Evolutionary conservation across 345 rosid species (phyloP).

Genomic region (Adansonia digitata): DNA sequence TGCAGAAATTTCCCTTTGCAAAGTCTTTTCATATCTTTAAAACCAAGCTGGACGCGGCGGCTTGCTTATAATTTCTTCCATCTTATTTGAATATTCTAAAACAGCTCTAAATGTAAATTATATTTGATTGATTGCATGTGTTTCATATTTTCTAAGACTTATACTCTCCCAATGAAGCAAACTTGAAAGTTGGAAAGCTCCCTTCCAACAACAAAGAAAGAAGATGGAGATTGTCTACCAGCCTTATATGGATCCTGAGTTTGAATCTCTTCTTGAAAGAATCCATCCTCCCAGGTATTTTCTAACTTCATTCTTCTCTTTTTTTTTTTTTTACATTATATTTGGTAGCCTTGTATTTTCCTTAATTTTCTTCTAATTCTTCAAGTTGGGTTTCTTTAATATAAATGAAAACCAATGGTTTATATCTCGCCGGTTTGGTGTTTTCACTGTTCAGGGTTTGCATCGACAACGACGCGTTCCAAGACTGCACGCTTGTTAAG

Average conservation of each 20-base stretch:
- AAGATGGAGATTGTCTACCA: constrained; percentile 62
- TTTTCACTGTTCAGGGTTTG: constrained; percentile 69
- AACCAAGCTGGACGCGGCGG: constrained; percentile 14
- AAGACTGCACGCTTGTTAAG: constrained; percentile 83
- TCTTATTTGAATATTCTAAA: not conserved
- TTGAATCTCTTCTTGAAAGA: constrained; percentile 72
- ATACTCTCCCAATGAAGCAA: not conserved
- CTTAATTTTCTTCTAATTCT: too few relatives aligned
- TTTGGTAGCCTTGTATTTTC: too few relatives aligned
- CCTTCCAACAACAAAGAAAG: not conserved
- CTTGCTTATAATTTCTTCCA: constrained; percentile 21
- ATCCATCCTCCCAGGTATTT: constrained; percentile 74
- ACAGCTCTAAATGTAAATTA: not conserved
- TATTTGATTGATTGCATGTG: not conserved
- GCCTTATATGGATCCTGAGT: constrained; percentile 74
- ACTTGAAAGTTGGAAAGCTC: not conserved
- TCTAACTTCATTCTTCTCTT: not conserved
- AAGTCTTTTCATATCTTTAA: too few relatives aligned
- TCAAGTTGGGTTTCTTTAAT: too few relatives aligned
- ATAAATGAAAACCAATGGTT: not conserved
- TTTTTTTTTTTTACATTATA: not conserved
- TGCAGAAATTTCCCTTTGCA: not conserved
- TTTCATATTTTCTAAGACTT: not conserved
- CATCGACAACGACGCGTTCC: constrained; percentile 69
- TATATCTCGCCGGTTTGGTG: constrained; percentile 5